phyloP scores from a whole-genome alignment of 139 green algal species.

The Volvox africanus region DNA sequence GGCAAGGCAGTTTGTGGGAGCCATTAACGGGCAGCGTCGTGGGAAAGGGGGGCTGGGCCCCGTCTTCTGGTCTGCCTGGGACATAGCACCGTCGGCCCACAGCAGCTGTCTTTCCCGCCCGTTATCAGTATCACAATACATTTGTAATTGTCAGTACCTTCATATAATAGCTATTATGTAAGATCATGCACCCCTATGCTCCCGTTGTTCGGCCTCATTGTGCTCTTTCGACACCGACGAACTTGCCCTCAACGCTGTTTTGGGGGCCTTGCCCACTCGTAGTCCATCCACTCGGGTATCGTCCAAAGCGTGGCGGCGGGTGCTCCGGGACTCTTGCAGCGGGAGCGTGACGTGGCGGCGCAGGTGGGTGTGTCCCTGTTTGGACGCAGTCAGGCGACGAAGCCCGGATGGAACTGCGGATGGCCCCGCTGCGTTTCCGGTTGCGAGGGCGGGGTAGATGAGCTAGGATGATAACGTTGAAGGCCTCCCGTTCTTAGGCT shows the following conservation, averaged over 20 bases:
- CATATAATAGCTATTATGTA: neutral
- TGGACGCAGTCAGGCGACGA: neutral
- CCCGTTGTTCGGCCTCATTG: neutral
- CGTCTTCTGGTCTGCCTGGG: no score
- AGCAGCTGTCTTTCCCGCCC: no score
- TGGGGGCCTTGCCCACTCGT: neutral
- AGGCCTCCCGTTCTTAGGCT: neutral
- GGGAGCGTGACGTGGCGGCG: constrained; percentile 31
- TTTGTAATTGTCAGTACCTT: neutral
- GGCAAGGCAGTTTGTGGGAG: no score
- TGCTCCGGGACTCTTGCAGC: constrained; percentile 8
- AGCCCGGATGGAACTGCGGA: neutral
- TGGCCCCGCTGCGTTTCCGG: neutral
- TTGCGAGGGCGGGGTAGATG: neutral
- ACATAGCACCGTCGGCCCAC: no score
- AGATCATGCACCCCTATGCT: neutral
- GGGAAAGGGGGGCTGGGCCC: no score
- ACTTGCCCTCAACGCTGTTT: neutral
- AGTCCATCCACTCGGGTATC: constrained; percentile 19
- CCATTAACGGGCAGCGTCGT: no score
- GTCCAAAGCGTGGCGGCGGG: constrained; percentile 10
- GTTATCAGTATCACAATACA: no score
- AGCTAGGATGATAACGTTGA: no score
- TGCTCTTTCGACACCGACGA: neutral
- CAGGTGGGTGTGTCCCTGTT: neutral